phyloP scores from a whole-genome alignment of 139 green algal genomes.

The Closterium sp. region DNA sequence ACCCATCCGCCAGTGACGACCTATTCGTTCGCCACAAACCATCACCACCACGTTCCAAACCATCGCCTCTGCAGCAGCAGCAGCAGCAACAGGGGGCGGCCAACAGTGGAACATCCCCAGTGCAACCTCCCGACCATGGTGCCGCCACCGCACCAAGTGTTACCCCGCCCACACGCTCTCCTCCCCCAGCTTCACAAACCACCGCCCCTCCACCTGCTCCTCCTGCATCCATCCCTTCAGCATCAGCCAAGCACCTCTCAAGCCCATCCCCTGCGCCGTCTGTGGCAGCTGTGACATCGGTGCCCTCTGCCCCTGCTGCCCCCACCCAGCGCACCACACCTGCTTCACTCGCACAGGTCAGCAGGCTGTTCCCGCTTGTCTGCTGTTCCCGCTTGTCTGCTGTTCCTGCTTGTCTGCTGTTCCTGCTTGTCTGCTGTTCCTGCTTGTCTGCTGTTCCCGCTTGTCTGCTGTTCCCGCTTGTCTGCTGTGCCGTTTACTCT shows the following conservation, averaged over 20 bases:
- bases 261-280: neutral
- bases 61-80: neutral
- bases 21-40: neutral
- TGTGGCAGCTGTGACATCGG: too few species aligned
- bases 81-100: neutral
- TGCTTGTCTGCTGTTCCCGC: neutral
- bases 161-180: neutral
- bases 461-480: too few species aligned
- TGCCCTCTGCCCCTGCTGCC: neutral
- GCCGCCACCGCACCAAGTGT: neutral
- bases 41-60: neutral
- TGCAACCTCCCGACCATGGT: too few species aligned
- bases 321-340: neutral
- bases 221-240: too few species aligned
- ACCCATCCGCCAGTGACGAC: neutral
- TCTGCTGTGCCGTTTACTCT: neutral
- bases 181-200: too few species aligned
- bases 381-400: neutral
- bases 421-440: neutral
- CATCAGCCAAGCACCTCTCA: too few species aligned
- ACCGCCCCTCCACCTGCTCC: neutral
- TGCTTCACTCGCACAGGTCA: neutral
- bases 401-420: neutral
- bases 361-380: neutral
- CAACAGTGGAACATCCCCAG: neutral